Evolutionary conservation across 2,329 filamentous ascomycete species (phyloP).

Genomic region (Neoarthrinium moseri): DNA sequence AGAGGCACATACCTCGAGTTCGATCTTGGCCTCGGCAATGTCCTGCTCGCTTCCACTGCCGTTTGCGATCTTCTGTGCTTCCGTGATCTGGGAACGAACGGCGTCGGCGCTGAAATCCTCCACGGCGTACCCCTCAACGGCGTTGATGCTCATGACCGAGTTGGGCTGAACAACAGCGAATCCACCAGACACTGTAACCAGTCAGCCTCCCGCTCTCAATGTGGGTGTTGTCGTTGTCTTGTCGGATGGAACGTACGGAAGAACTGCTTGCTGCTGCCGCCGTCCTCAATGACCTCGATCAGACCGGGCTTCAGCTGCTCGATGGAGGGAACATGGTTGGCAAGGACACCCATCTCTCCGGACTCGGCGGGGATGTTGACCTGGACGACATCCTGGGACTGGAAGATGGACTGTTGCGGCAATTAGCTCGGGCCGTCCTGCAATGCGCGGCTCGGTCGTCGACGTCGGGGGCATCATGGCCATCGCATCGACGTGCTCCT

Average conservation of each 20-base stretch:
- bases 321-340: constrained; percentile 97
- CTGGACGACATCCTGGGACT: constrained; percentile 75
- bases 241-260: constrained; percentile 74
- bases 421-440: constrained; percentile 39
- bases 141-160: constrained; percentile 96
- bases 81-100: constrained; percentile 84
- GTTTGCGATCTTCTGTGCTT: constrained; percentile 91
- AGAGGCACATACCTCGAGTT: constrained; percentile 76
- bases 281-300: constrained; percentile 94
- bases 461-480: neutral
- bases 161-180: constrained; percentile 97
- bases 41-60: constrained; percentile 94
- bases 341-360: constrained; percentile 98
- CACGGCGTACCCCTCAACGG: constrained; percentile 89
- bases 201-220: constrained; percentile 14
- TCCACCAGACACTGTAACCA: constrained; percentile 77
- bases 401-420: constrained; percentile 67
- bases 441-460: neutral
- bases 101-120: constrained; percentile 95
- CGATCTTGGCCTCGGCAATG: constrained; percentile 98
- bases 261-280: constrained; percentile 87
- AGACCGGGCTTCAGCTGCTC: constrained; percentile 98
- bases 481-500: constrained; percentile 1
- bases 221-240: constrained; percentile 4
- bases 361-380: constrained; percentile 98